phyloP scores from a whole-genome alignment of 2,329 filamentous ascomycete genomes.

The Mollisia scopiformis region DNA sequence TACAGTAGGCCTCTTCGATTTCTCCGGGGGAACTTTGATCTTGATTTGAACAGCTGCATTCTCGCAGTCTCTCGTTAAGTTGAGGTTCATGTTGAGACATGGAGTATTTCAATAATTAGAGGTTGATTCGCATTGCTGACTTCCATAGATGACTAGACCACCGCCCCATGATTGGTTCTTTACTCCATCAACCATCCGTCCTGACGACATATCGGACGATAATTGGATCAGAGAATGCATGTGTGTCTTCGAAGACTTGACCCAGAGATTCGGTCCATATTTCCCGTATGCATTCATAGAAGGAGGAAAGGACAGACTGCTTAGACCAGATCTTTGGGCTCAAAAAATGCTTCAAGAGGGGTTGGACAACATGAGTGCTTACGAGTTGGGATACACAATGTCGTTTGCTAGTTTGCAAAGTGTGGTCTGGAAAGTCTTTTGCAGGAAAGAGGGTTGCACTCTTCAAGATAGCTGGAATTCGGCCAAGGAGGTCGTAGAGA shows the following conservation, averaged over 20 bases:
- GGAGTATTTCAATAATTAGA: background rate
- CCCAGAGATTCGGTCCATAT: constrained; percentile 30
- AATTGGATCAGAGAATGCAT: constrained; percentile 28
- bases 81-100: background rate
- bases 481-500: constrained; percentile 26
- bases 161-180: constrained; percentile 2
- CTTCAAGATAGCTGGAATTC: constrained; percentile 24
- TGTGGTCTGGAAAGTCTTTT: constrained; percentile 31
- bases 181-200: constrained; percentile 2
- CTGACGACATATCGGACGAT: constrained; percentile 16
- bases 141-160: background rate
- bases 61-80: background rate
- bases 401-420: constrained; percentile 33
- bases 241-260: constrained; percentile 32
- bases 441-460: constrained; percentile 23
- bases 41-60: background rate
- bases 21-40: background rate
- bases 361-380: constrained; percentile 30
- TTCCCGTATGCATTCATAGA: constrained; percentile 29
- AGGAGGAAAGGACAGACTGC: constrained; percentile 8
- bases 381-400: constrained; percentile 32
- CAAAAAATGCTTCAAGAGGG: constrained; percentile 24
- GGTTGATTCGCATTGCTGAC: background rate
- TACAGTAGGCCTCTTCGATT: background rate
- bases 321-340: constrained; percentile 22